Evolutionary conservation across 148 eudicot species (phyloP).

Genomic region (Rhododendron griersonianum): DNA sequence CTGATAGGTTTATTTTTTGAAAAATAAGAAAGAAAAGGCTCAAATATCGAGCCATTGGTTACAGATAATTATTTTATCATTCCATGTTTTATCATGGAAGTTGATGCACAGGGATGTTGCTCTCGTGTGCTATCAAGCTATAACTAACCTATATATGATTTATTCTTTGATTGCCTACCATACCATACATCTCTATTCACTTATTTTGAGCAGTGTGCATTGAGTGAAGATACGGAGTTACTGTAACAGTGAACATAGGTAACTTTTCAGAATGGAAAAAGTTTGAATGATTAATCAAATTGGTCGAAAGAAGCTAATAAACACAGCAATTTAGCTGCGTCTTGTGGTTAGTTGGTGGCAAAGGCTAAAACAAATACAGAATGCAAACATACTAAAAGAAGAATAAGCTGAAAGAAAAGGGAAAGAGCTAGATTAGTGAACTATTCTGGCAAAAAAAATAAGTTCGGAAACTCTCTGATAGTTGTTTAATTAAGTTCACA

Average conservation of each 20-base stretch:
- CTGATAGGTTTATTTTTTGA: not conserved
- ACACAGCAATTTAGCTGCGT: not conserved
- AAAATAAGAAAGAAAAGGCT: not conserved
- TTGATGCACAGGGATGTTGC: not conserved
- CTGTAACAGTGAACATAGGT: not conserved
- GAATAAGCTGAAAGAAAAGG: not conserved
- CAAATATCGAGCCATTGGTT: not conserved
- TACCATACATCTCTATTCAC: not conserved
- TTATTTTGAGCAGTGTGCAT: constrained; percentile 7
- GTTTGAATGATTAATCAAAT: not conserved
- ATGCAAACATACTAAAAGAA: not conserved
- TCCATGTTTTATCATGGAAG: not conserved
- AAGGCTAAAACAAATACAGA: not conserved
- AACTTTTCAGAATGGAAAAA: not conserved
- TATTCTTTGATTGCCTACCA: not conserved
- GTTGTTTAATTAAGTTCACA: not conserved
- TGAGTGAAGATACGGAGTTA: not conserved
- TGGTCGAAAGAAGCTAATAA: not conserved
- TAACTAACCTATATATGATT: not conserved
- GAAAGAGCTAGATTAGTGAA: not conserved
- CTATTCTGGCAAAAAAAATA: not conserved
- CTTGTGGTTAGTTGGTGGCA: not conserved
- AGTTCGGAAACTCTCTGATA: not conserved
- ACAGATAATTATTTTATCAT: not conserved
- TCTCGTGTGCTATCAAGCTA: not conserved